Conservation (phyloP, 139 green algal species). For the Ostreobium quekettii region DNA sequence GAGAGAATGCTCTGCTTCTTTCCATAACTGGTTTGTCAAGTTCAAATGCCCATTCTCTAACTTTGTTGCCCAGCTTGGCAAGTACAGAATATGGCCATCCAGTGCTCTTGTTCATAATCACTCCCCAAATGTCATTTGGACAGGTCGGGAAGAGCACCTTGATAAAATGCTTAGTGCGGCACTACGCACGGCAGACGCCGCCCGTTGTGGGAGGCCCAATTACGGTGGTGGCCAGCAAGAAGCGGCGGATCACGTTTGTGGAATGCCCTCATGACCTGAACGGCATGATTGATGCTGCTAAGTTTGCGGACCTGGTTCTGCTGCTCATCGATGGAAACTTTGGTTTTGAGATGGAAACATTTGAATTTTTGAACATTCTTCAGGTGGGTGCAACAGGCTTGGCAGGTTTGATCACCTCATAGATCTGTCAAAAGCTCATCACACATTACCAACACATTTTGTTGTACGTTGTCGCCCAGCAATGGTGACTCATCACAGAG, state of each 20-base stretch:
- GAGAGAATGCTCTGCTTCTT: neutral
- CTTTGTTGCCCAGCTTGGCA: neutral
- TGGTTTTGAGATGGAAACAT: conserved; percentile 99
- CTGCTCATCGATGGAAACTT: conserved; percentile 90
- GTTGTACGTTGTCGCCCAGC: too few relatives aligned
- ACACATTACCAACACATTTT: too few relatives aligned
- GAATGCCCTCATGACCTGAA: conserved; percentile 85
- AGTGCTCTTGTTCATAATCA: neutral
- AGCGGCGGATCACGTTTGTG: conserved; percentile 85
- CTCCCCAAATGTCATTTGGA: neutral
- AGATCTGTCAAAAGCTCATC: too few relatives aligned
- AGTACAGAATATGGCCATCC: neutral
- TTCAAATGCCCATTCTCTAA: neutral
- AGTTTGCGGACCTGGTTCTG: conserved; percentile 95
- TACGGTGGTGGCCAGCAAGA: conserved; percentile 87
- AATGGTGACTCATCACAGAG: too few relatives aligned
- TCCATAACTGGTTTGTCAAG: neutral
- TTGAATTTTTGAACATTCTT: conserved; percentile 98
- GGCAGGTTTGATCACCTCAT: too few relatives aligned
- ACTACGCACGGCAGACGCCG: conserved; percentile 90
- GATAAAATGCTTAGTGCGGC: conserved; percentile 89
- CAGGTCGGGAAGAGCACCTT: conserved; percentile 88
- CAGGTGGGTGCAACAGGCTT: conserved; percentile 54
- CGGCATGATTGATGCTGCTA: conserved; percentile 88
- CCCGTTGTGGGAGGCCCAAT: conserved; percentile 81